phyloP scores from a whole-genome alignment of 495 filamentous ascomycete genomes.

The Podospora conica region DNA sequence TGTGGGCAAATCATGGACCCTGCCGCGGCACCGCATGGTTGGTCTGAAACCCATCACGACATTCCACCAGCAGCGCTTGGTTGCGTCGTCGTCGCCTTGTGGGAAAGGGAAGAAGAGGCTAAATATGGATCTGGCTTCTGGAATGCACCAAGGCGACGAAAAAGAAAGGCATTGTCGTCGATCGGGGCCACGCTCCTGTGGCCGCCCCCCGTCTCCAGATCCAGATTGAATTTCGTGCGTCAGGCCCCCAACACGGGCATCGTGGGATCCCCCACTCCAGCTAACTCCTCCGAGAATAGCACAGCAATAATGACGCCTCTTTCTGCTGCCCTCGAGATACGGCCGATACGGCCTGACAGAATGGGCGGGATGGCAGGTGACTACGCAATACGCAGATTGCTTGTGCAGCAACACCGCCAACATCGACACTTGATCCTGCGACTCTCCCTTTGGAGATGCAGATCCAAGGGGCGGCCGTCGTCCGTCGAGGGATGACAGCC shows the following conservation, averaged over 20 bases:
- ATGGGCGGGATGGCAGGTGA: too few species aligned
- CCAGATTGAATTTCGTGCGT: slow-evolving; percentile 5
- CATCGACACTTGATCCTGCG: not conserved
- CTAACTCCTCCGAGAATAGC: not conserved
- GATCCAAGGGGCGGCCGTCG: slow-evolving; percentile 4
- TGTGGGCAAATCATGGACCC: slow-evolving; percentile 5
- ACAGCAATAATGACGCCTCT: not conserved
- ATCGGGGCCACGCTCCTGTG: not conserved
- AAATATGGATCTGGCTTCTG: not conserved
- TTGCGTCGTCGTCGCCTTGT: not conserved
- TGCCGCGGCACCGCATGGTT: not conserved
- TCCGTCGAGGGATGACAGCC: not conserved
- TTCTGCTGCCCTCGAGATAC: not conserved
- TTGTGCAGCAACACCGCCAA: not conserved
- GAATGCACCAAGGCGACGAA: not conserved
- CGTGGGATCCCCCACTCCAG: slow-evolving; percentile 3
- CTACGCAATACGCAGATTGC: not conserved
- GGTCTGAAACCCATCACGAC: slow-evolving; percentile 5
- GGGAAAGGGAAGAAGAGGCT: slow-evolving; percentile 2
- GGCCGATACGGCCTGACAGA: too few species aligned
- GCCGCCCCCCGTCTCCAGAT: not conserved
- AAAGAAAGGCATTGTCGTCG: slow-evolving; percentile 3
- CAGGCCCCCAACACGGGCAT: not conserved
- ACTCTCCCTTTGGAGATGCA: not conserved
- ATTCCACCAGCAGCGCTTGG: not conserved